Evolutionary conservation across 1,139 yeast species (phyloP), one percentile per base, ranked within the genome.

Genomic region (Suhomyces kunorum): DNA sequence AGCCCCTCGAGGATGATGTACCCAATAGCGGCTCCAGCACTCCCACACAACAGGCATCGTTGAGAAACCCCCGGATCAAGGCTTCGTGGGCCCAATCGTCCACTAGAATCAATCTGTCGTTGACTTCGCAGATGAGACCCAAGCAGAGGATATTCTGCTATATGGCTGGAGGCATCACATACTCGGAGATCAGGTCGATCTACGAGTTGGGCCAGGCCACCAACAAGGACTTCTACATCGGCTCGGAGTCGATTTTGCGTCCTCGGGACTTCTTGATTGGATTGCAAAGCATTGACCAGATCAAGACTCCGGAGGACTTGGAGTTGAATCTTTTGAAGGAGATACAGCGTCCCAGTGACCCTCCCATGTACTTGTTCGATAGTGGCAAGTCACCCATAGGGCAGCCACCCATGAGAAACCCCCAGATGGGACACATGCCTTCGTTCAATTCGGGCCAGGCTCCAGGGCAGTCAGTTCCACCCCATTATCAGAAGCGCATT

Each of bases 91-190:
- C 94, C 1, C 76, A 72, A 44, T 68, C 76, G 11, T 70, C 81
- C 17, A 59, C 63, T 3, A 59, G 67, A 32, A 45, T 56, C 11
- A 45, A 54, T 9, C 48, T 44, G 41, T 39, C 39, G n/a, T 48
- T 12, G 24, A 43, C 61, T 48, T 19, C 34, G 5, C 38, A 19
- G 31, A 64, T 55, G 32, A 68, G 74, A n/a, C 76, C 80, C 32
- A 76, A 79, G 49, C 95, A 87, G 54, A 66, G 92, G 34, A 73
- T 90, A 7, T 79, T 90, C 51, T 80, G 89, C 45, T 92, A 81
- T 56, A 78, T 89, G 28, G 86, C 94, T 1, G 99, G 99, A 16
- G 98, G 98, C 8, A 66, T 87, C 28, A 88, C 98, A 0, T 80
- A 84, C 49, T 78, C 90, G 3, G 99, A 94, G 59, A 67, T 86